A percentile compares a stretch with the other conserved stretches of the same genome.
phyloP scores from a whole-genome alignment of 352 stramenopile genomes.

The Phytophthora citricola region DNA sequence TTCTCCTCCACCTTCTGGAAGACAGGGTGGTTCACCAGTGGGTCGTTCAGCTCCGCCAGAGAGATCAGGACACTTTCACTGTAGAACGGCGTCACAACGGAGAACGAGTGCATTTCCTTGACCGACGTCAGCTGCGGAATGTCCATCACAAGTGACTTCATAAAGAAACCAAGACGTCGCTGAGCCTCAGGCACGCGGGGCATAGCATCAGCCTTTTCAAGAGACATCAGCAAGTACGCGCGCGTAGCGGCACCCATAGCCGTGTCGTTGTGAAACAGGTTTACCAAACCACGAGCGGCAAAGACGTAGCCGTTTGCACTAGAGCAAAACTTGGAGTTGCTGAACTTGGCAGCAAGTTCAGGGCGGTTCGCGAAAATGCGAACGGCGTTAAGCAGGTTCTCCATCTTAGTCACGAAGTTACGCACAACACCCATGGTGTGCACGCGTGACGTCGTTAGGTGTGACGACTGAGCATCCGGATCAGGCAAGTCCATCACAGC shows the following conservation, averaged over 20 bases:
- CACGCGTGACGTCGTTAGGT: constrained; percentile 57
- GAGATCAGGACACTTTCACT: constrained; percentile 76
- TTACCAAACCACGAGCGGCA: constrained; percentile 75
- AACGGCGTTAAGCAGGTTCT: constrained; percentile 67
- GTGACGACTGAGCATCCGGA: constrained; percentile 57
- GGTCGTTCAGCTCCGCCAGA: constrained; percentile 68
- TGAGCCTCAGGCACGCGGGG: constrained; percentile 73
- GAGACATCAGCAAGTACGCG: constrained; percentile 72
- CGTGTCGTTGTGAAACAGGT: constrained; percentile 77
- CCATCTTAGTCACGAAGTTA: constrained; percentile 82
- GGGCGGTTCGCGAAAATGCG: constrained; percentile 61
- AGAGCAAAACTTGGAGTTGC: constrained; percentile 79
- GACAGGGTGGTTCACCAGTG: constrained; percentile 73
- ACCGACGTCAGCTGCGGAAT: constrained; percentile 75
- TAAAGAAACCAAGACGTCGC: constrained; percentile 81
- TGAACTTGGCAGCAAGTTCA: constrained; percentile 69
- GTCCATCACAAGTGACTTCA: constrained; percentile 83
- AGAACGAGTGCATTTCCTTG: constrained; percentile 87
- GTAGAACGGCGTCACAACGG: constrained; percentile 83
- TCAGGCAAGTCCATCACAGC: constrained; percentile 77
- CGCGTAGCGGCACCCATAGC: constrained; percentile 82
- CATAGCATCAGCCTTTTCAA: constrained; percentile 77
- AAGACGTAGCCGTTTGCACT: constrained; percentile 81
- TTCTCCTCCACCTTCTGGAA: constrained; percentile 80
- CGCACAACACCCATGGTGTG: constrained; percentile 79